Conservation (phyloP, 75 land plant species). For the Selaginella tamariscina region DNA sequence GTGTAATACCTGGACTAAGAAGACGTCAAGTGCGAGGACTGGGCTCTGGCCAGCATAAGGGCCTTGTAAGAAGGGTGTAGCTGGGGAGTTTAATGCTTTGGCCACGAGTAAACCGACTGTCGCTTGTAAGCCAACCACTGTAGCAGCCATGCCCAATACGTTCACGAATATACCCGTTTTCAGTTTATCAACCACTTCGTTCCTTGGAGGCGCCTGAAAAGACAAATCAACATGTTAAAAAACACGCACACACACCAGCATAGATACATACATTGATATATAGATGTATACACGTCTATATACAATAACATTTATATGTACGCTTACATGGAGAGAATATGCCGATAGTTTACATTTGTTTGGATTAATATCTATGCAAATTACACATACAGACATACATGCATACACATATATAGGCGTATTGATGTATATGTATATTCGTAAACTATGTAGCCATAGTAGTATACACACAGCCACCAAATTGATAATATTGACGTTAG, state of each 20-base stretch:
- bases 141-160: neutral
- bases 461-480: too few species aligned
- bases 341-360: too few species aligned
- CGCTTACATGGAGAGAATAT: too few species aligned
- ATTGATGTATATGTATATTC: too few species aligned
- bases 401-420: too few species aligned
- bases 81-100: neutral
- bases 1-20: neutral
- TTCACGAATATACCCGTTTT: neutral
- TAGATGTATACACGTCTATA: too few species aligned
- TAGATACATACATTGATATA: too few species aligned
- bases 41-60: neutral
- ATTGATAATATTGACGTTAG: too few species aligned
- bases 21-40: neutral
- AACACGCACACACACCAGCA: neutral
- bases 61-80: neutral
- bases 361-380: too few species aligned
- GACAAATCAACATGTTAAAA: neutral
- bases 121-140: neutral
- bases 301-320: too few species aligned
- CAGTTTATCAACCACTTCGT: neutral
- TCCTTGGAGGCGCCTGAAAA: neutral
- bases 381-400: too few species aligned
- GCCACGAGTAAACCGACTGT: neutral
- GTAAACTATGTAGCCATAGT: too few species aligned